These are phyloP conservation scores for Debaryomyces hansenii DNA, from an alignment of 805 yeast species.

Conservation along the genomic window DNA sequence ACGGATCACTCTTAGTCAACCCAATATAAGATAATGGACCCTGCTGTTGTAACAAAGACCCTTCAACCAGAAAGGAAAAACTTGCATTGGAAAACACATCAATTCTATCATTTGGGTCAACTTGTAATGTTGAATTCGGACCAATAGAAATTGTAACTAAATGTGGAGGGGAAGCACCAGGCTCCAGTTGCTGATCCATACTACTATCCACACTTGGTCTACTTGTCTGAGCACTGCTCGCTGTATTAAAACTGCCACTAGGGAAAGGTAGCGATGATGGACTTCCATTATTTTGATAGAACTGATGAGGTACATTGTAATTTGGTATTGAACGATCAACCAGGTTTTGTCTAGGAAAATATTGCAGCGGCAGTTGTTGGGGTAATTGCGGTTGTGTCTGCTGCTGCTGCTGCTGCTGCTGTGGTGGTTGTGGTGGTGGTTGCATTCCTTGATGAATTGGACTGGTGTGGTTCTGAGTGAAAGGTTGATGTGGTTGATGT, in stretches of 20 bases:
- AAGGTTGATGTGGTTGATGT: conserved; percentile 1
- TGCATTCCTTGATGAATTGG: neutral
- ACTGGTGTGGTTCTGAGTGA: neutral
- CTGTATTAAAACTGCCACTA: neutral
- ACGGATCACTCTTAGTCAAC: conserved; percentile 40
- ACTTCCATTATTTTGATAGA: neutral
- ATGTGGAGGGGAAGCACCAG: conserved; percentile 1
- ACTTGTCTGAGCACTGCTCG: neutral
- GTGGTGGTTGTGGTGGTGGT: conserved; percentile 3
- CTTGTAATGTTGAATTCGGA: conserved; percentile 30
- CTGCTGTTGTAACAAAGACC: conserved; percentile 39
- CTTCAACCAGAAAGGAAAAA: conserved; percentile 34
- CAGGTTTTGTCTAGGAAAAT: neutral
- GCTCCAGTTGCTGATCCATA: neutral
- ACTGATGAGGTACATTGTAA: neutral
- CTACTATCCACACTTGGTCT: neutral
- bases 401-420: conserved; percentile 1
- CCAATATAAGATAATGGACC: conserved; percentile 42
- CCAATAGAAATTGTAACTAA: conserved; percentile 36
- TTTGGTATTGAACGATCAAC: no score
- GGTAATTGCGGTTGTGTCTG: conserved; percentile 3
- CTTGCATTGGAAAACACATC: conserved; percentile 35
- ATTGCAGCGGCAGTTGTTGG: conserved; percentile 3
- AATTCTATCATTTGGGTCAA: conserved; percentile 34
- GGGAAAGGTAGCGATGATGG: neutral